Percentiles rank a stretch among this genome's conserved stretches.
phyloP scores from a whole-genome alignment of 768 basidiomycete species.

The Cyathus striatus region DNA sequence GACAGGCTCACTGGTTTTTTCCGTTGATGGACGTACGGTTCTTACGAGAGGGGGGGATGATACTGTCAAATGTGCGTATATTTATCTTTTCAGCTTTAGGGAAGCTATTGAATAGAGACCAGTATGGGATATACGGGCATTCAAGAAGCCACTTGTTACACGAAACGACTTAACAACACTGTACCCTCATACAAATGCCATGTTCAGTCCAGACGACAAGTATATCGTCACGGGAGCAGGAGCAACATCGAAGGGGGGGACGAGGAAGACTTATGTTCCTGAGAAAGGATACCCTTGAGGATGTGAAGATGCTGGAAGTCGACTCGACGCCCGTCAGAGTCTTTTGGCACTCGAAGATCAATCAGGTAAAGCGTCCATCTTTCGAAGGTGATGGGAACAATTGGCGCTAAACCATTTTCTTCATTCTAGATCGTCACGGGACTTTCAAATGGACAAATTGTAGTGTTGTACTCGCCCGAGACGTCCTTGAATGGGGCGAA shows the following conservation, averaged over 20 bases:
- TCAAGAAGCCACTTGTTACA: constrained; percentile 84
- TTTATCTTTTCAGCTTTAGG: constrained; percentile 5
- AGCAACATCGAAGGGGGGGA: constrained; percentile 57
- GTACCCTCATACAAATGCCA: constrained; percentile 90
- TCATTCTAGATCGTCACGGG: constrained; percentile 74
- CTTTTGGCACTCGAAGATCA: constrained; percentile 95
- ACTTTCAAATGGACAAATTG: constrained; percentile 81
- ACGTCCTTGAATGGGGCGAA: constrained; percentile 92
- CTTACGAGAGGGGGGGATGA: constrained; percentile 92
- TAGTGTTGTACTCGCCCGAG: constrained; percentile 88
- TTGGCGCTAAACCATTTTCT: constrained; percentile 11
- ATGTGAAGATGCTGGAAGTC: constrained; percentile 62
- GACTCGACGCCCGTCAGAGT: constrained; percentile 85
- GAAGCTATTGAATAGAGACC: constrained; percentile 25
- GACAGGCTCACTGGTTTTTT: constrained; percentile 83
- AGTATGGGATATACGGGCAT: constrained; percentile 93
- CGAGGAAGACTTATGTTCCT: constrained; percentile 73
- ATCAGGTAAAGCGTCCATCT: constrained; percentile 59
- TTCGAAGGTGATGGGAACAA: constrained; percentile 13
- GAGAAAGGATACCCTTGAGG: constrained; percentile 62
- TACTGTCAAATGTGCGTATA: constrained; percentile 83
- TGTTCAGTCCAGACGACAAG: constrained; percentile 93
- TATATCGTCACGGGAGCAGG: constrained; percentile 82
- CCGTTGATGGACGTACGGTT: constrained; percentile 80
- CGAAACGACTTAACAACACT: constrained; percentile 62